phyloP scores from a whole-genome alignment of 176 grass and related monocot genomes.

The Bromus sterilis region DNA sequence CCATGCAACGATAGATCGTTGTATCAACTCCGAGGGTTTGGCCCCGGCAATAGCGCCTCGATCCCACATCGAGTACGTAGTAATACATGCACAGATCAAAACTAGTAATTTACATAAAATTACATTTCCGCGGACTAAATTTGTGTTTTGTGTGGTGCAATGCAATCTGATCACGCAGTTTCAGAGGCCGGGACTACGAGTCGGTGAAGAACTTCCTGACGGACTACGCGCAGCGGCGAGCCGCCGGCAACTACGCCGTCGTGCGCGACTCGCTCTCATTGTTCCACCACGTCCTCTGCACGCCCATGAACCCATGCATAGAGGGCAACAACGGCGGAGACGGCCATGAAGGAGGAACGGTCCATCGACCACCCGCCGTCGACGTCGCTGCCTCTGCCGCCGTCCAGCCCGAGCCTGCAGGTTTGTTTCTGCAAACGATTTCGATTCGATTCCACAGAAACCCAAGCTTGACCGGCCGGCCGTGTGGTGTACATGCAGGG shows the following conservation, averaged over 20 bases:
- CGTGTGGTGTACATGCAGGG: not conserved
- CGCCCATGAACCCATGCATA: constrained; percentile 10
- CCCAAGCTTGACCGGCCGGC: not conserved
- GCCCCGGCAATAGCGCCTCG: not conserved
- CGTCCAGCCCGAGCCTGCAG: not conserved
- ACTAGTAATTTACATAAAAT: not conserved
- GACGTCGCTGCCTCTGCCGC: not conserved
- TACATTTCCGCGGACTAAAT: not conserved
- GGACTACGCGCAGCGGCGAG: constrained; percentile 19
- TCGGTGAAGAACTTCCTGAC: constrained; percentile 41
- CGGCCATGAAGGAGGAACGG: not conserved
- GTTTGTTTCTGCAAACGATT: not conserved
- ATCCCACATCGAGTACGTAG: constrained; percentile 33
- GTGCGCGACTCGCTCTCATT: constrained; percentile 21
- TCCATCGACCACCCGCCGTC: not conserved
- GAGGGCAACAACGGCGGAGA: not conserved
- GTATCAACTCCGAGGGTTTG: not conserved
- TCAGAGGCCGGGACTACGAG: constrained; percentile 17
- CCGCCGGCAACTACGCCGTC: not conserved
- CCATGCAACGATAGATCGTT: constrained; percentile 34
- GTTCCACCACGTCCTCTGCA: constrained; percentile 39
- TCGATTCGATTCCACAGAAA: not conserved
- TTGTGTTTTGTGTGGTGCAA: not conserved
- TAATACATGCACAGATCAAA: not conserved
- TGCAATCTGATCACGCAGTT: constrained; percentile 3